Evolutionary conservation across 75 land plant genomes (phyloP).

Genomic region (Picea glauca): DNA sequence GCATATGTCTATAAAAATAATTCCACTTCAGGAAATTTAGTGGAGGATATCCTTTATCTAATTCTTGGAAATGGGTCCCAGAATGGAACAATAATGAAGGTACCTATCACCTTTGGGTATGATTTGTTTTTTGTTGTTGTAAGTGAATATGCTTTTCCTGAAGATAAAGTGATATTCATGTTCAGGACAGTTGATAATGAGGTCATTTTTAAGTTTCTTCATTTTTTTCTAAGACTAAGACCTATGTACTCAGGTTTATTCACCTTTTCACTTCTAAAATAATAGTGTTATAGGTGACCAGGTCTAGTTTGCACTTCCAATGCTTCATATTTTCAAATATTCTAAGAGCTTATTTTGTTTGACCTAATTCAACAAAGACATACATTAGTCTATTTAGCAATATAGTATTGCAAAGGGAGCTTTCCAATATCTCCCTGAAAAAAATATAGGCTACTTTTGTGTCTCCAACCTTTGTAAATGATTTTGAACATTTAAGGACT

Average conservation of each 20-base stretch:
- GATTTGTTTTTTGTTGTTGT: slow-evolving; percentile 4
- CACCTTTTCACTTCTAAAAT: slow-evolving; percentile 1
- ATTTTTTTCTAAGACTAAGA: too few relatives aligned
- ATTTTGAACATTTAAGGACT: too few relatives aligned
- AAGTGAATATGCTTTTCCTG: background rate
- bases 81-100: slow-evolving; percentile 21
- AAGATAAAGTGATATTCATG: background rate
- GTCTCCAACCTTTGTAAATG: slow-evolving; percentile 3
- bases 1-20: slow-evolving; percentile 50
- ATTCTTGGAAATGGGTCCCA: slow-evolving; percentile 27
- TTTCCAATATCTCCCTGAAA: background rate
- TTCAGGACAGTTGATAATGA: background rate
- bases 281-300: slow-evolving; percentile 46
- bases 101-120: slow-evolving; percentile 56
- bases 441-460: background rate
- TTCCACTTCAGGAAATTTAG: slow-evolving; percentile 61
- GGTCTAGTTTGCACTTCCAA: slow-evolving; percentile 17
- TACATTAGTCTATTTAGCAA: slow-evolving; percentile 36
- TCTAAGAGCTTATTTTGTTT: slow-evolving; percentile 33
- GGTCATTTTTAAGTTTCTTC: background rate
- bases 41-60: slow-evolving; percentile 78
- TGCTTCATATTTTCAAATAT: slow-evolving; percentile 34
- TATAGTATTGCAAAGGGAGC: background rate
- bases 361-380: slow-evolving; percentile 36
- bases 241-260: too few relatives aligned